Percentiles rank a stretch among this genome's conserved stretches.
These are phyloP conservation scores for Escallonia herrerae DNA, from an alignment of 129 eudicot genomes.

Conservation along the genomic window DNA sequence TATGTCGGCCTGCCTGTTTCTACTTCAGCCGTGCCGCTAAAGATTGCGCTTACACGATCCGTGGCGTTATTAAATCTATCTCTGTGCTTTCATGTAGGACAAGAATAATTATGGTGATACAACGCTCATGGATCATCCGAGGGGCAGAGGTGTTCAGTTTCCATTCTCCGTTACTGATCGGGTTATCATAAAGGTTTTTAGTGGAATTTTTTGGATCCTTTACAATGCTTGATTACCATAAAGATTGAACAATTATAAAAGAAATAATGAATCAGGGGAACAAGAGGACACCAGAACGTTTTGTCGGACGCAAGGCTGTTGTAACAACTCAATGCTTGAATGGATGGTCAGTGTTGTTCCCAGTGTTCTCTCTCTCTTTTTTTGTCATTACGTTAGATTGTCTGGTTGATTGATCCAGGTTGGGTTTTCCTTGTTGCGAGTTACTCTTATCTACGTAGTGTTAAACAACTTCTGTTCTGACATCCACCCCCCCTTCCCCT, in stretches of 20 bases:
- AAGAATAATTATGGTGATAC: slow-evolving; percentile 47
- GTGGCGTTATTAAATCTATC: neutral
- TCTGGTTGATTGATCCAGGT: too few species aligned
- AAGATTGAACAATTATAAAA: slow-evolving; percentile 7
- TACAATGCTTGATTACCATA: slow-evolving; percentile 1
- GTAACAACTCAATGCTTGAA: slow-evolving; percentile 92
- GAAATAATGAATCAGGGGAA: slow-evolving; percentile 49
- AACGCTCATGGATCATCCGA: slow-evolving; percentile 34
- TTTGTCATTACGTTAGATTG: neutral
- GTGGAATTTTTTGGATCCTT: slow-evolving; percentile 3
- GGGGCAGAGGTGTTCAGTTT: slow-evolving; percentile 86
- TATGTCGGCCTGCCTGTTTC: too few species aligned
- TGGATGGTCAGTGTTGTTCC: slow-evolving; percentile 62
- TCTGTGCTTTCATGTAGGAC: slow-evolving; percentile 35
- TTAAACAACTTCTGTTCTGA: too few species aligned
- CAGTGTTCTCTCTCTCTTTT: neutral
- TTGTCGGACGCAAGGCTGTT: slow-evolving; percentile 92
- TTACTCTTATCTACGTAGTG: too few species aligned
- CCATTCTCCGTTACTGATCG: slow-evolving; percentile 73
- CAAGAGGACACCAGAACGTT: slow-evolving; percentile 92
- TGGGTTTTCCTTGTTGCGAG: too few species aligned
- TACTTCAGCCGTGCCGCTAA: too few species aligned
- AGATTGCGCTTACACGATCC: neutral
- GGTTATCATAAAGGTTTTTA: slow-evolving; percentile 74
- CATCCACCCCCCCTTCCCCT: too few species aligned